Conservation (phyloP, 1,284 basidiomycete genomes). For the Mycena citricolor region DNA sequence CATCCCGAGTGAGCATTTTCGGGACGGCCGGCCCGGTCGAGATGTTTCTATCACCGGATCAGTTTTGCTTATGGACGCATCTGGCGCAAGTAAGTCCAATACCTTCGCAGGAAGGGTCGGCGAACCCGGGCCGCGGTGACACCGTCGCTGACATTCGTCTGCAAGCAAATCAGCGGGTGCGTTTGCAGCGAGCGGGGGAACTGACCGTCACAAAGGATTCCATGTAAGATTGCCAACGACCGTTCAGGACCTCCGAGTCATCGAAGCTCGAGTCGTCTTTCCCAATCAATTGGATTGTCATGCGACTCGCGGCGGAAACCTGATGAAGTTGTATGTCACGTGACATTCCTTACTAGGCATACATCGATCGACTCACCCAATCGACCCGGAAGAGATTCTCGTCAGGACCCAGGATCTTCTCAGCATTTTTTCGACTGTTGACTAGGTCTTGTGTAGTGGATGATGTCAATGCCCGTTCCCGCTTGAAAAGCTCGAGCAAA, state of each 20-base stretch:
- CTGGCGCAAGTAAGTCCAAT: not conserved
- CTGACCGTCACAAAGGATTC: constrained; percentile 83
- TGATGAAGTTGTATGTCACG: no score
- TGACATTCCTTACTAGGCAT: no score
- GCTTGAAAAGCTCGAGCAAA: constrained; percentile 76
- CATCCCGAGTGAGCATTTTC: constrained; percentile 52
- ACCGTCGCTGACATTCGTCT: constrained; percentile 56
- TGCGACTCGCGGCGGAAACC: constrained; percentile 44
- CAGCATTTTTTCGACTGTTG: constrained; percentile 80
- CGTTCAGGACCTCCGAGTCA: constrained; percentile 79
- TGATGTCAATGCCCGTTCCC: constrained; percentile 64
- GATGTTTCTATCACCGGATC: constrained; percentile 41
- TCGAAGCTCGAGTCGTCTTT: constrained; percentile 89
- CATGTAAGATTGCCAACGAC: constrained; percentile 89
- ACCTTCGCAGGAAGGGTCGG: constrained; percentile 76
- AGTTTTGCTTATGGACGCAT: not conserved
- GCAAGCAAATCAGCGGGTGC: no score
- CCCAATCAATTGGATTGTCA: constrained; percentile 85
- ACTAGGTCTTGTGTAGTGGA: constrained; percentile 84
- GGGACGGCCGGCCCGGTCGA: constrained; percentile 39
- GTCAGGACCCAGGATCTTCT: constrained; percentile 81
- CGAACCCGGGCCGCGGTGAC: constrained; percentile 53
- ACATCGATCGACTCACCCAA: constrained; percentile 71
- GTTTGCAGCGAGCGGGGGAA: constrained; percentile 21
- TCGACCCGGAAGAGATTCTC: constrained; percentile 93